Percentiles rank a stretch among this genome's conserved stretches.
phyloP scores from a whole-genome alignment of 331 rosid species.

The Pyracantha coccinea region DNA sequence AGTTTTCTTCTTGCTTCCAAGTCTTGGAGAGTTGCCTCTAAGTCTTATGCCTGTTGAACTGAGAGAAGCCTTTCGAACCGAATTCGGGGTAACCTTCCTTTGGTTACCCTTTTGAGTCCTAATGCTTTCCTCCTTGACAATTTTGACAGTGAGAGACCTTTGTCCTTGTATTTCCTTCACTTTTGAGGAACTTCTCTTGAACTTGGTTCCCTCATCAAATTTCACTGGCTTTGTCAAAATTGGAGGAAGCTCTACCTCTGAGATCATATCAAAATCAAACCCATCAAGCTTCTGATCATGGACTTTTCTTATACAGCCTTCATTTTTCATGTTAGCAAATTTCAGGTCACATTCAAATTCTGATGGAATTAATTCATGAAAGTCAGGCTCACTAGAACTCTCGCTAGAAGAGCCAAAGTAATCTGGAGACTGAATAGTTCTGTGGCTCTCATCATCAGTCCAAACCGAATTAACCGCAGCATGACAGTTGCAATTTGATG shows the following conservation, averaged over 20 bases:
- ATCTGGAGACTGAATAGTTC: slow-evolving; percentile 32
- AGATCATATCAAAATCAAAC: slow-evolving; percentile 33
- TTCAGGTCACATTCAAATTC: slow-evolving; percentile 36
- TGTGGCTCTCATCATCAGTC: slow-evolving; percentile 20
- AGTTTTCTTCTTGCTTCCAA: slow-evolving; percentile 39
- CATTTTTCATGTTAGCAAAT: slow-evolving; percentile 45
- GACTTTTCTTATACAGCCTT: slow-evolving; percentile 22
- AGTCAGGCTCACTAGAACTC: slow-evolving; percentile 35
- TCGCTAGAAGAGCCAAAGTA: slow-evolving; percentile 43
- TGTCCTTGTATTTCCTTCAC: slow-evolving; percentile 21
- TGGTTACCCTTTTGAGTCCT: slow-evolving; percentile 18
- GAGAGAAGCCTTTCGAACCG: slow-evolving; percentile 25
- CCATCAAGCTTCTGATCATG: slow-evolving; percentile 26
- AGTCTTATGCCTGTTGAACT: slow-evolving; percentile 57
- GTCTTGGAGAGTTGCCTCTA: slow-evolving; percentile 61
- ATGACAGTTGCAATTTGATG: slow-evolving; percentile 20
- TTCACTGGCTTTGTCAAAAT: slow-evolving; percentile 46
- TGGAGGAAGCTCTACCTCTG: slow-evolving; percentile 46
- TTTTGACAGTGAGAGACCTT: slow-evolving; percentile 22
- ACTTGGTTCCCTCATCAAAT: slow-evolving; percentile 23
- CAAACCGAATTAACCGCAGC: slow-evolving; percentile 14
- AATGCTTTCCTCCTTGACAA: slow-evolving; percentile 25
- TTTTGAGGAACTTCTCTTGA: slow-evolving; percentile 29
- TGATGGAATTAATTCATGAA: slow-evolving; percentile 35
- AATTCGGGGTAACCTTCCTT: slow-evolving; percentile 2